These are phyloP conservation scores for Apophysomyces variabilis DNA, from an alignment of 371 early-diverging fungal species.

Conservation along the genomic window DNA sequence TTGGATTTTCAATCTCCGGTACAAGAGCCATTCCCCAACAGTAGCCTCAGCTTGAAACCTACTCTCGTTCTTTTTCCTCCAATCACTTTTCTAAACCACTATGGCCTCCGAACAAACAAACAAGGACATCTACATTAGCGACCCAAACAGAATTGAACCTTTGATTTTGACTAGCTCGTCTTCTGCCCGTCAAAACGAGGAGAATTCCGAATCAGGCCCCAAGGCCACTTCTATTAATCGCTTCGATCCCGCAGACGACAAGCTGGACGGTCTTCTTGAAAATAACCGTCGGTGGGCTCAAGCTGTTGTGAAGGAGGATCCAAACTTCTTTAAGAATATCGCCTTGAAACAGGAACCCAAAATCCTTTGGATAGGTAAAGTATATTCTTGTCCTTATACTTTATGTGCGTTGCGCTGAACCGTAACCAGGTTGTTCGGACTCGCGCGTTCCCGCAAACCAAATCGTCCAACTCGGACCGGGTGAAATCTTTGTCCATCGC, in stretches of 20 bases:
- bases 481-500: slow-evolving; percentile 94
- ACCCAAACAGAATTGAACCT: slow-evolving; percentile 7
- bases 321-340: slow-evolving; percentile 49
- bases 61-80: background rate
- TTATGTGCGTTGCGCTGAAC: background rate
- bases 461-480: slow-evolving; percentile 67
- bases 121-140: background rate
- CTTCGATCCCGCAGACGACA: slow-evolving; percentile 30
- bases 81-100: background rate
- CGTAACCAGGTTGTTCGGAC: slow-evolving; percentile 77
- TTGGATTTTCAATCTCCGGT: too few species aligned
- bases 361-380: slow-evolving; percentile 88
- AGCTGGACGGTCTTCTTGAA: slow-evolving; percentile 28
- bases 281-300: slow-evolving; percentile 46
- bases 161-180: background rate
- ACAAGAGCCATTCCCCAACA: too few species aligned
- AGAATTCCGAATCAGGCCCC: background rate
- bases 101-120: background rate
- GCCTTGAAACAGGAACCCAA: slow-evolving; percentile 82
- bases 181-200: background rate
- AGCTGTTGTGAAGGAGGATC: slow-evolving; percentile 38
- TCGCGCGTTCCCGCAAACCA: slow-evolving; percentile 85
- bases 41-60: background rate
- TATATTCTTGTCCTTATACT: background rate
- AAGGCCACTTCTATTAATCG: slow-evolving; percentile 18